Evolutionary conservation across 345 rosid genomes (phyloP).

Genomic region (Acer campestre): DNA sequence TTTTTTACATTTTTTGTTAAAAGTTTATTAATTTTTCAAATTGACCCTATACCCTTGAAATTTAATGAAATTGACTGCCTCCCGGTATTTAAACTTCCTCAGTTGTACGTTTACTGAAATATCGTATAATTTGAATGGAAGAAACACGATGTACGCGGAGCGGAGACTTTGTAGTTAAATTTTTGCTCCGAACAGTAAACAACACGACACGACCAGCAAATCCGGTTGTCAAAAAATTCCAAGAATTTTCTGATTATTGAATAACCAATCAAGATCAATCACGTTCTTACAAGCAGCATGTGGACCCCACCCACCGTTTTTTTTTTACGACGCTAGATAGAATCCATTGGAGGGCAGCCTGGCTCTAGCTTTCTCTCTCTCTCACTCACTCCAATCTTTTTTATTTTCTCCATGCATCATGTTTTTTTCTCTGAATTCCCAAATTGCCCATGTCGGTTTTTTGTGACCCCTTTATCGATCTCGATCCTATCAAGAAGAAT

Average conservation of each 20-base stretch:
- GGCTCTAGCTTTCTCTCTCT: conserved; percentile 31
- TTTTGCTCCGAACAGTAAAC: too few relatives aligned
- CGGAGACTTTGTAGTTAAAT: too few relatives aligned
- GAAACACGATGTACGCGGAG: too few relatives aligned
- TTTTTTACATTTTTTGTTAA: too few relatives aligned
- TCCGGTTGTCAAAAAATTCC: conserved; percentile 38
- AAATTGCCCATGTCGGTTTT: conserved; percentile 32
- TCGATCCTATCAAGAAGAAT: background rate
- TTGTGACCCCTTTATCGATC: background rate
- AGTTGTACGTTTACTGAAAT: too few relatives aligned
- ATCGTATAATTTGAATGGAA: too few relatives aligned
- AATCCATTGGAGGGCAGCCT: conserved; percentile 57
- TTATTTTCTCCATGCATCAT: conserved; percentile 23
- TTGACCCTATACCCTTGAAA: too few relatives aligned
- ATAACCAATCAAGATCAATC: conserved; percentile 23
- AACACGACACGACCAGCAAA: conserved; percentile 8
- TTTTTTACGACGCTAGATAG: conserved; percentile 8
- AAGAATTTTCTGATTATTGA: conserved; percentile 28
- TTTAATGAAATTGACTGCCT: too few relatives aligned
- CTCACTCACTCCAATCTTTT: background rate
- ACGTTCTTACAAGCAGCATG: conserved; percentile 7
- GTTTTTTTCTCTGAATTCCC: conserved; percentile 24
- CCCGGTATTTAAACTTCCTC: too few relatives aligned
- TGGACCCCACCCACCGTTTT: conserved; percentile 24
- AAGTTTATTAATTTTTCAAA: too few relatives aligned